These are phyloP conservation scores for Afroboletus lepidellus DNA, from an alignment of 1,284 basidiomycete genomes.

Conservation along the genomic window DNA sequence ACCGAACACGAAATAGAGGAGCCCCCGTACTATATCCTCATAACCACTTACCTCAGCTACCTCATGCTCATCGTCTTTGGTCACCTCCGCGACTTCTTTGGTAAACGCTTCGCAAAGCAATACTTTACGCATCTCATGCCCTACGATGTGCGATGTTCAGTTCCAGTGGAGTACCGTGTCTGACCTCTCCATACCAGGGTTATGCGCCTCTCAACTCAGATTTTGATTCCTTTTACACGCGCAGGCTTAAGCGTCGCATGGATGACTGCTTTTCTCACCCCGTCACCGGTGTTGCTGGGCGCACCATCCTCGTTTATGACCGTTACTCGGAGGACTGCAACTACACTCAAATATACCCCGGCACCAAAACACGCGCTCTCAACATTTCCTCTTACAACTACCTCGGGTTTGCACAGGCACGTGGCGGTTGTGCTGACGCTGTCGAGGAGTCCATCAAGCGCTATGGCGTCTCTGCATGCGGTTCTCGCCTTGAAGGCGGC, in stretches of 20 bases:
- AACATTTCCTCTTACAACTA: conserved; percentile 99
- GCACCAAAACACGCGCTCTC: conserved; percentile 82
- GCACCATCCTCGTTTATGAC: conserved; percentile 88
- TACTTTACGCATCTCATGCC: conserved; percentile 83
- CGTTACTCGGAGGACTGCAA: conserved; percentile 84
- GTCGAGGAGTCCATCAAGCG: conserved; percentile 79
- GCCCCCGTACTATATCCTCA: conserved; percentile 87
- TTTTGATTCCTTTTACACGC: conserved; percentile 99
- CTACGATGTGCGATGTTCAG: conserved; percentile 59
- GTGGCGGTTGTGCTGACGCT: conserved; percentile 91
- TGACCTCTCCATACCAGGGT: conserved; percentile 51
- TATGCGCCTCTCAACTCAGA: conserved; percentile 97
- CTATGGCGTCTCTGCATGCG: conserved; percentile 80
- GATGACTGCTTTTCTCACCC: conserved; percentile 97
- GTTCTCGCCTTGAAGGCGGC: conserved; percentile 81
- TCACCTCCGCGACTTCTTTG: conserved; percentile 93
- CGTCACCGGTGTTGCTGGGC: conserved; percentile 92
- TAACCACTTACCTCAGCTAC: conserved; percentile 92
- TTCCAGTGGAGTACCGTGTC: not conserved
- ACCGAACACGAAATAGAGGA: conserved; percentile 63
- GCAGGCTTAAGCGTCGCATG: conserved; percentile 90
- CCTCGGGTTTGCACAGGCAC: conserved; percentile 95
- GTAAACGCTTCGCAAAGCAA: conserved; percentile 76
- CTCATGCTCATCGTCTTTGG: conserved; percentile 87
- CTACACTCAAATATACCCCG: conserved; percentile 76